Percentiles rank a stretch among this genome's conserved stretches.
phyloP scores from a whole-genome alignment of 1,284 basidiomycete genomes.

The Apiotrichum veenhuisii region DNA sequence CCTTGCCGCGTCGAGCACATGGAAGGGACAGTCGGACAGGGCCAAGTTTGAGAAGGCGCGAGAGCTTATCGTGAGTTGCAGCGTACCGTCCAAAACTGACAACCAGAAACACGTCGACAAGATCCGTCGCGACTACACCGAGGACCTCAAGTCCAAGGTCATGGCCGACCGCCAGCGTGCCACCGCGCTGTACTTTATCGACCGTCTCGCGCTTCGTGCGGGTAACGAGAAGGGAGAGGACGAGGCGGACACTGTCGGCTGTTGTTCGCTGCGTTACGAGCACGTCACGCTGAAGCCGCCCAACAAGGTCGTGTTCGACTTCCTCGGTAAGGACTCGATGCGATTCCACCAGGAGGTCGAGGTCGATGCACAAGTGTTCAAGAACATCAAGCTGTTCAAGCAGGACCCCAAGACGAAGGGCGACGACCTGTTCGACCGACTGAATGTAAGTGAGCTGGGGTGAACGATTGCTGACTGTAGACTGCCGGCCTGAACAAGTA shows the following conservation, averaged over 20 bases:
- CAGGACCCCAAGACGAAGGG: slow-evolving; percentile 82
- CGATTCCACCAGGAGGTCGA: slow-evolving; percentile 86
- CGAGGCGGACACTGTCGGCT: slow-evolving; percentile 95
- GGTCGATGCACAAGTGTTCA: slow-evolving; percentile 83
- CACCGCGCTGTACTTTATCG: slow-evolving; percentile 96
- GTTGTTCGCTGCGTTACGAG: slow-evolving; percentile 90
- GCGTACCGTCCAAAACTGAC: neutral
- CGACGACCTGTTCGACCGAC: slow-evolving; percentile 90
- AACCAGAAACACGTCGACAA: slow-evolving; percentile 79
- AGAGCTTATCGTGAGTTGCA: slow-evolving; percentile 71
- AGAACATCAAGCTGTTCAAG: slow-evolving; percentile 82
- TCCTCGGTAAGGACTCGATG: slow-evolving; percentile 96
- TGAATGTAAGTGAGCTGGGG: slow-evolving; percentile 61
- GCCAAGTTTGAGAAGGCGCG: slow-evolving; percentile 94
- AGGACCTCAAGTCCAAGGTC: slow-evolving; percentile 79
- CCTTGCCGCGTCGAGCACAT: slow-evolving; percentile 83
- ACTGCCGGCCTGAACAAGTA: slow-evolving; percentile 84
- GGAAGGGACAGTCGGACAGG: slow-evolving; percentile 96
- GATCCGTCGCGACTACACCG: slow-evolving; percentile 79
- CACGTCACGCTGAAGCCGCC: slow-evolving; percentile 87
- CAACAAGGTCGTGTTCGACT: slow-evolving; percentile 81
- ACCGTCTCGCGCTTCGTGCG: slow-evolving; percentile 87
- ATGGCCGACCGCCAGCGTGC: slow-evolving; percentile 91
- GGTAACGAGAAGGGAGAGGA: slow-evolving; percentile 98
- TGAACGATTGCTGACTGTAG: slow-evolving; percentile 50